phyloP scores from a whole-genome alignment of 768 basidiomycete species.

The Lentinula guzmanii region DNA sequence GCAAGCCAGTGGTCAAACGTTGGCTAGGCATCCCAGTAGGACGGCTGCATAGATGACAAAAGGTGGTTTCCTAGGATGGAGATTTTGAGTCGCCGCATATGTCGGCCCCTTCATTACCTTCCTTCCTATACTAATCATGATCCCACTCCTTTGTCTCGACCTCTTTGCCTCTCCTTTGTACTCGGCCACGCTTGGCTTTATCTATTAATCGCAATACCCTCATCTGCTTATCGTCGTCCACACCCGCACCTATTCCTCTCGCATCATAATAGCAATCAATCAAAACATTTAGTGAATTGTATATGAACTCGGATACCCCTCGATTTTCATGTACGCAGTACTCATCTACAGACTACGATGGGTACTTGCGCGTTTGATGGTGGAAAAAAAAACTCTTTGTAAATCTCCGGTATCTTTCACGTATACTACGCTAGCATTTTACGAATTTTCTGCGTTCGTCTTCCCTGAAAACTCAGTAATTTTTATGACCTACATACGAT shows the following conservation, averaged over 20 bases:
- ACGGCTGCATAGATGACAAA: conserved; percentile 27
- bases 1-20: conserved; percentile 64
- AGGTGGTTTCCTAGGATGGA: conserved; percentile 6
- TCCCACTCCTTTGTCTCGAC: neutral
- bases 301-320: conserved; percentile 5
- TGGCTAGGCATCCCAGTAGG: conserved; percentile 72
- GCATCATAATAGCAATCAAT: conserved; percentile 5
- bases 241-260: conserved; percentile 2
- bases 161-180: conserved; percentile 2
- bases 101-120: conserved; percentile 1
- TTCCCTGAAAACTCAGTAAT: neutral
- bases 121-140: neutral
- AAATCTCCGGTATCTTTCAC: neutral
- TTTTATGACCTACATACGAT: neutral
- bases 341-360: neutral
- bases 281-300: conserved; percentile 1
- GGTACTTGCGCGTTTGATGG: neutral
- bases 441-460: neutral
- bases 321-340: neutral
- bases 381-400: neutral
- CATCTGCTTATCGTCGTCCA: conserved; percentile 1
- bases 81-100: neutral
- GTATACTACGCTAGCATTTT: neutral
- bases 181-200: neutral
- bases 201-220: conserved; percentile 4